Conservation (phyloP, 1,284 basidiomycete species). For the Clitocybe nebularis region DNA sequence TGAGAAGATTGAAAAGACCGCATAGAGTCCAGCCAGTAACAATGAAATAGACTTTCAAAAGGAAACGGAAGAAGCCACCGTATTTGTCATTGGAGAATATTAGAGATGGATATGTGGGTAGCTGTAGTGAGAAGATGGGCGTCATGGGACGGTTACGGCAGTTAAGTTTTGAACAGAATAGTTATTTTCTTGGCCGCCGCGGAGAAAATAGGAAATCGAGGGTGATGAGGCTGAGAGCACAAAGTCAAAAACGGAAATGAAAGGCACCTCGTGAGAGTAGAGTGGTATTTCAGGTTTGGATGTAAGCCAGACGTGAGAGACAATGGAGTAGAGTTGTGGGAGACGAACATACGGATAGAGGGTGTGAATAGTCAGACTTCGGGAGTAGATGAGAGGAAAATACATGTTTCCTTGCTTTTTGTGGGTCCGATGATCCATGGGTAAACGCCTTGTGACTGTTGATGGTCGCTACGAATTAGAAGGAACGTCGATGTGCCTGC, state of each 20-base stretch:
- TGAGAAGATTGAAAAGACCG: too few relatives aligned
- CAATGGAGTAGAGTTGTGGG: constrained; percentile 4
- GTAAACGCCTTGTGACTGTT: constrained; percentile 2
- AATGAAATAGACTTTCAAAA: background rate
- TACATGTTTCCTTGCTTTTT: constrained; percentile 5
- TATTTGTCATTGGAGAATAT: background rate
- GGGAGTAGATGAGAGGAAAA: constrained; percentile 1
- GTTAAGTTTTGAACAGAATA: background rate
- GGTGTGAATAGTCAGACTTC: background rate
- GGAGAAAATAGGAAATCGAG: constrained; percentile 5
- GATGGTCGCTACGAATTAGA: too few relatives aligned
- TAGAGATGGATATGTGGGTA: background rate
- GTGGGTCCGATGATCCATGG: constrained; percentile 10
- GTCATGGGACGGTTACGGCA: background rate
- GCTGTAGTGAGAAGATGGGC: background rate
- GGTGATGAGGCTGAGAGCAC: constrained; percentile 8
- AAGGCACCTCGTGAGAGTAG: constrained; percentile 7
- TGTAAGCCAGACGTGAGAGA: constrained; percentile 9
- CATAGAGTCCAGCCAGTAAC: background rate
- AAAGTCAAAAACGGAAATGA: constrained; percentile 5
- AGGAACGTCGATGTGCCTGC: too few relatives aligned
- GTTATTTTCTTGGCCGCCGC: too few relatives aligned
- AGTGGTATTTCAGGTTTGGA: constrained; percentile 3
- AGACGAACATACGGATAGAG: constrained; percentile 9
- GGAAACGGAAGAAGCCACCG: background rate